These are phyloP conservation scores for Pisolithus orientalis DNA, from an alignment of 768 basidiomycete genomes.

Conservation along the genomic window DNA sequence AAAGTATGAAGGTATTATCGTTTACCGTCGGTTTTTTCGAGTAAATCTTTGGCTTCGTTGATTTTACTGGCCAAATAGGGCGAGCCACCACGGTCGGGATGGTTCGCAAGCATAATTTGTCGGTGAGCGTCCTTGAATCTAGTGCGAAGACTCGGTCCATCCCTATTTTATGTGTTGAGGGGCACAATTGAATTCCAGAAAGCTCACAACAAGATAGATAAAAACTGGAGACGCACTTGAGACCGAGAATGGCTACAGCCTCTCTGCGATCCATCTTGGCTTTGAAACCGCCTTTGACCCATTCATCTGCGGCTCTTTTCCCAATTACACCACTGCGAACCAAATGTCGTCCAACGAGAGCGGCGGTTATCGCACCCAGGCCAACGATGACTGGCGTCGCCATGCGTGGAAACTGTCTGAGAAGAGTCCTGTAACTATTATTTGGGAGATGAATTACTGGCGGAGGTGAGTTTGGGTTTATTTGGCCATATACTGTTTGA, in stretches of 20 bases:
- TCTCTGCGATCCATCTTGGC: conserved; percentile 95
- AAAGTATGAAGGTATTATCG: conserved; percentile 12
- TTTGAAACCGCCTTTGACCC: conserved; percentile 91
- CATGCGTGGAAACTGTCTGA: conserved; percentile 37
- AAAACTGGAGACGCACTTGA: conserved; percentile 62
- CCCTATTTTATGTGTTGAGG: conserved; percentile 41
- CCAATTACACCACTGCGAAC: conserved; percentile 55
- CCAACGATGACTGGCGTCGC: conserved; percentile 74
- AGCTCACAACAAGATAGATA: not conserved
- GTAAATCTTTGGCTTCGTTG: conserved; percentile 92
- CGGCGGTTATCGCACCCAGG: conserved; percentile 71
- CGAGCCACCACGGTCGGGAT: conserved; percentile 97
- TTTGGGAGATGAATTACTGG: not conserved
- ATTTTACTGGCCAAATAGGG: conserved; percentile 98
- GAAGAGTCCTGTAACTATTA: not conserved
- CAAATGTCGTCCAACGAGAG: conserved; percentile 65
- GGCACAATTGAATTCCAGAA: not conserved
- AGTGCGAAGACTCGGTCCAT: conserved; percentile 66
- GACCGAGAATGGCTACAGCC: conserved; percentile 84
- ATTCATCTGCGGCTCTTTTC: conserved; percentile 67
- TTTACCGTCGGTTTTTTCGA: conserved; percentile 73
- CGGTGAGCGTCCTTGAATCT: conserved; percentile 93
- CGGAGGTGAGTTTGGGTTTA: too few relatives aligned
- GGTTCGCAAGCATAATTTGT: conserved; percentile 96
- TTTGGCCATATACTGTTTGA: too few relatives aligned